Percentiles rank a stretch among this genome's conserved stretches.
Evolutionary conservation across 1,284 basidiomycete species (phyloP).

Genomic region (Malassezia yamatoensis): DNA sequence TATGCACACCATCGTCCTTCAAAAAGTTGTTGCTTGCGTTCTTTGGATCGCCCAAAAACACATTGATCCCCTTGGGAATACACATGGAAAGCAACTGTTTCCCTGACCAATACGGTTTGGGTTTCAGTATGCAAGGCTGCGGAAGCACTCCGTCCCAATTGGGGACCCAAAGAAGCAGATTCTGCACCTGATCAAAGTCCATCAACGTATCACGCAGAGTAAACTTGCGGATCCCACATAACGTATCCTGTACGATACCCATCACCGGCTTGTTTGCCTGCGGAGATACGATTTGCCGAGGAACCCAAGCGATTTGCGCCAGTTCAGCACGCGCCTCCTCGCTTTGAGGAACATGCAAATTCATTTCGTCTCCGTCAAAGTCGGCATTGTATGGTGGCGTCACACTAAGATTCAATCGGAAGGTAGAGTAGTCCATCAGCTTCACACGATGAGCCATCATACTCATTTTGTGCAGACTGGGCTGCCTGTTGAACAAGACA

Average conservation of each 20-base stretch:
- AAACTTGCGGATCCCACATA: conserved; percentile 94
- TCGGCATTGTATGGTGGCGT: conserved; percentile 49
- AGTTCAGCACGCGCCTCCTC: conserved; percentile 98
- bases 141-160: conserved; percentile 93
- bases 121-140: conserved; percentile 86
- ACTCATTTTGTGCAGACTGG: conserved; percentile 98
- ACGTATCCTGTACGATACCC: conserved; percentile 98
- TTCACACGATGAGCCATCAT: conserved; percentile 99
- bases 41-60: conserved; percentile 50
- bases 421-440: conserved; percentile 98
- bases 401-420: conserved; percentile 90
- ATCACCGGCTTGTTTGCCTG: conserved; percentile 99
- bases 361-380: conserved; percentile 99
- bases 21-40: conserved; percentile 40
- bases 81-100: conserved; percentile 91
- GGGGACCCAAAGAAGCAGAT: conserved; percentile 92
- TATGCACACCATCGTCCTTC: conserved; percentile 78
- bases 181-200: conserved; percentile 59
- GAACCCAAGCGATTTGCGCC: conserved; percentile 98
- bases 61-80: conserved; percentile 93
- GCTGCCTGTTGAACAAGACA: conserved; percentile 96
- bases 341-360: conserved; percentile 85
- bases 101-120: conserved; percentile 93
- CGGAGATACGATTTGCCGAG: conserved; percentile 95
- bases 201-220: conserved; percentile 66